phyloP scores from a whole-genome alignment of 75 land plant species.

The Ceratopteris richardii region DNA sequence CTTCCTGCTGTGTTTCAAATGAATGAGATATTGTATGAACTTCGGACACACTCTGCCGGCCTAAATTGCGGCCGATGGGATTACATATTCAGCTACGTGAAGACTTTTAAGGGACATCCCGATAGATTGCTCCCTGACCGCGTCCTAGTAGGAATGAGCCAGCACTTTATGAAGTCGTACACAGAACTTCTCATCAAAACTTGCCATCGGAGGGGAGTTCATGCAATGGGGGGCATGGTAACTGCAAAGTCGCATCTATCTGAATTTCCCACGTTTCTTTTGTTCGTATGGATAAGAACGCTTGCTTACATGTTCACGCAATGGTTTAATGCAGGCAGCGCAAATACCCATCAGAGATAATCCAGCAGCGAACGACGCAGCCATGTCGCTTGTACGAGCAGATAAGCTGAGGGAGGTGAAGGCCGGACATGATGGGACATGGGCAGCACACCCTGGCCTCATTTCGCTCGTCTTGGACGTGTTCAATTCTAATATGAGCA shows the following conservation, averaged over 20 bases:
- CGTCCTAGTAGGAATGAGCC: slow-evolving; percentile 78
- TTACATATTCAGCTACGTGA: slow-evolving; percentile 94
- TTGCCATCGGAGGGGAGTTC: slow-evolving; percentile 91
- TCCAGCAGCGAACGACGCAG: slow-evolving; percentile 68
- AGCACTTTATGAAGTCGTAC: slow-evolving; percentile 86
- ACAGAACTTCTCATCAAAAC: slow-evolving; percentile 85
- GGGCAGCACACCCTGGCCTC: slow-evolving; percentile 97
- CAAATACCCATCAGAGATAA: slow-evolving; percentile 87
- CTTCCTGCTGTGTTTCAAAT: slow-evolving; percentile 94
- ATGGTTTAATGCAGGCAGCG: slow-evolving; percentile 83
- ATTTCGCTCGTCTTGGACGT: slow-evolving; percentile 55
- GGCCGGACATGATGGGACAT: slow-evolving; percentile 95
- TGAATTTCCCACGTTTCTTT: too few relatives aligned
- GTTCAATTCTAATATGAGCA: slow-evolving; percentile 56
- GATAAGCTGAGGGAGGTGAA: slow-evolving; percentile 84
- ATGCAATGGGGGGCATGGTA: slow-evolving; percentile 99
- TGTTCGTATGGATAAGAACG: too few relatives aligned
- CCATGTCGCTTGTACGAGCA: slow-evolving; percentile 54
- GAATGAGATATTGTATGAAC: slow-evolving; percentile 88
- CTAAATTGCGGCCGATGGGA: slow-evolving; percentile 96
- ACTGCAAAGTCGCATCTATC: too few relatives aligned
- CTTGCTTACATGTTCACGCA: too few relatives aligned
- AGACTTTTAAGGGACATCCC: slow-evolving; percentile 79
- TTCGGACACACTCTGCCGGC: slow-evolving; percentile 77
- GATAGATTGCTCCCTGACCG: slow-evolving; percentile 91